Evolutionary conservation across 495 filamentous ascomycete genomes (phyloP).

Genomic region (Neurospora sp.): DNA sequence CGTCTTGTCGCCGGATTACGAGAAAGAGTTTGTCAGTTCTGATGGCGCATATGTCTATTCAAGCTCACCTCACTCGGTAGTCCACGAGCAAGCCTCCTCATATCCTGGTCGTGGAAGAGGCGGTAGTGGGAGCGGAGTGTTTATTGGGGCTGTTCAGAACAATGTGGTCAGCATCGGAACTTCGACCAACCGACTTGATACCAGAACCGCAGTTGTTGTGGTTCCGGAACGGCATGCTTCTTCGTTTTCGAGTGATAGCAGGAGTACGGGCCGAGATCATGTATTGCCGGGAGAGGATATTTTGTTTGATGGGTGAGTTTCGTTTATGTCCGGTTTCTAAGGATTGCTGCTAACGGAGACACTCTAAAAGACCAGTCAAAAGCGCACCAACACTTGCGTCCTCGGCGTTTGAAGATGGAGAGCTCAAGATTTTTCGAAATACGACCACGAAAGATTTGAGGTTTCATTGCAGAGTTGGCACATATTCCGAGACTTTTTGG

Average conservation of each 20-base stretch:
- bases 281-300: slow-evolving; percentile 25
- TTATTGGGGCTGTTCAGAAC: not conserved
- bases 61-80: not conserved
- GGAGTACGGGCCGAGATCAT: slow-evolving; percentile 21
- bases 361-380: slow-evolving; percentile 13
- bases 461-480: slow-evolving; percentile 21
- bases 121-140: not conserved
- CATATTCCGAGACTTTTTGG: slow-evolving; percentile 26
- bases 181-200: slow-evolving; percentile 14
- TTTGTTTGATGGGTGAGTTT: slow-evolving; percentile 21
- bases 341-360: not conserved
- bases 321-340: not conserved
- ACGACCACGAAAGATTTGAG: slow-evolving; percentile 18
- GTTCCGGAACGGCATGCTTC: slow-evolving; percentile 6
- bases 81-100: not conserved
- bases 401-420: slow-evolving; percentile 16
- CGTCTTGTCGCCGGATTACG: not conserved
- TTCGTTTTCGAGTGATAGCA: slow-evolving; percentile 13
- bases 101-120: not conserved
- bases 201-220: slow-evolving; percentile 20
- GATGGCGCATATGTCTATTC: not conserved
- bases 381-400: slow-evolving; percentile 13
- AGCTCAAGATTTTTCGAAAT: slow-evolving; percentile 25
- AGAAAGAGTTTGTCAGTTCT: not conserved
- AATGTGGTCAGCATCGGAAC: slow-evolving; percentile 4